Evolutionary conservation across 176 grass and related monocot species (phyloP), one percentile per base, ranked within the genome.

Genomic region (Pontederia crassipes): DNA sequence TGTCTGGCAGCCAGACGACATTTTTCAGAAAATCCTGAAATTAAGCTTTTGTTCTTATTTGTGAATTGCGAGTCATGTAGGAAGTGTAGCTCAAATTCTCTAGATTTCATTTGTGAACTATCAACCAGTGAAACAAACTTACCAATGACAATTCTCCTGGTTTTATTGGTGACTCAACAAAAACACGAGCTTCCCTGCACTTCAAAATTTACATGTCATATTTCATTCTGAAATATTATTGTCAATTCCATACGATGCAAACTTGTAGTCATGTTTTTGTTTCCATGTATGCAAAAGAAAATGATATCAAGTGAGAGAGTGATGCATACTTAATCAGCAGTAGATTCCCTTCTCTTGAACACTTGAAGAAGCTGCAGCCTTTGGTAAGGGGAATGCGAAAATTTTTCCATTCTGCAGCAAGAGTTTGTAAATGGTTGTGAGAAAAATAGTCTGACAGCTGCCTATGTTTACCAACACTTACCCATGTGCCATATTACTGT

Each of bases 401-500:
- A 48, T 81, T 81, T 27, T 87, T 82, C 86, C 91, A 95, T 72
- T 95, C 91, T 95, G 80, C 50, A 79, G 61, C 55, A 72, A 28
- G 16, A 9, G 12, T 11, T 46, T 46, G n/a, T 15, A 17, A 8
- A 12, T 10, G 35, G 3, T 9, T 15, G n/a, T 11, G n/a, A n/a
- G 8, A 29, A 11, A 20, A 10, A 16, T 8, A 7, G 20, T 5
- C 11, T 28, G 29, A 35, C 4, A 8, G 26, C 12, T 57, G 55
- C 28, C 29, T 62, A 17, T 45, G n/a, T 11, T 53, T 53, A 15
- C n/a, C 32, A 45, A 45, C 28, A 52, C 80, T 76, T 84, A 95
- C 91, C 86, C 59, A 95, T 80, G 65, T 95, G 91, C 91, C 91
- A 95, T 55, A 77, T 66, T 58, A 87, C 83, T 63, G 78, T 80